Evolutionary conservation across 2,329 filamentous ascomycete genomes (phyloP).

Genomic region (Malbranchea cinnamomea): DNA sequence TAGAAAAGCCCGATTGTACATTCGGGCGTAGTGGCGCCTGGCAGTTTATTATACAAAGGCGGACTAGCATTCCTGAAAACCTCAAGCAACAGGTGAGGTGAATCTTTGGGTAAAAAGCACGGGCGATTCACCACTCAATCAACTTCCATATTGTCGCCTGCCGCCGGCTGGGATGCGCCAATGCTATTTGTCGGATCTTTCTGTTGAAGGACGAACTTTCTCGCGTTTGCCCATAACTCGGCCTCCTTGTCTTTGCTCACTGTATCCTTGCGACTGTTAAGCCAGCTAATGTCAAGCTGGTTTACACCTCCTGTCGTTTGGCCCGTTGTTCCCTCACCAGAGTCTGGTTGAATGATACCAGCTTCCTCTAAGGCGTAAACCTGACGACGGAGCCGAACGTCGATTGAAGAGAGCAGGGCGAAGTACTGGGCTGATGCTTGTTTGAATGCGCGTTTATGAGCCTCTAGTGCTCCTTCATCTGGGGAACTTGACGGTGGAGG

Average conservation of each 20-base stretch:
- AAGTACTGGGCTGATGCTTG: constrained; percentile 47
- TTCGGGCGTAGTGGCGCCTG: too few relatives aligned
- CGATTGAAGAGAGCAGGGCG: constrained; percentile 54
- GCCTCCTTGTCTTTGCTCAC: constrained; percentile 72
- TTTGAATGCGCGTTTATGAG: constrained; percentile 47
- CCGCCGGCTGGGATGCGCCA: too few relatives aligned
- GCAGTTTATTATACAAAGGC: too few relatives aligned
- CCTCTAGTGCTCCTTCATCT: constrained; percentile 24
- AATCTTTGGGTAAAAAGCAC: too few relatives aligned
- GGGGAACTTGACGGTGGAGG: constrained; percentile 13
- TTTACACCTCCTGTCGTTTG: constrained; percentile 27
- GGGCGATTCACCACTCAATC: too few relatives aligned
- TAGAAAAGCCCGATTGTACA: too few relatives aligned
- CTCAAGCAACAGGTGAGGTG: too few relatives aligned
- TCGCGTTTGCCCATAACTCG: constrained; percentile 57
- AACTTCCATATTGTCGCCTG: constrained; percentile 23
- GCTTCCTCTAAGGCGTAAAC: constrained; percentile 72
- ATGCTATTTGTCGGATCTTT: neutral
- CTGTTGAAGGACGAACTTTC: constrained; percentile 31
- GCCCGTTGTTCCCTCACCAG: constrained; percentile 16
- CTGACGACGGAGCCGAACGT: constrained; percentile 59
- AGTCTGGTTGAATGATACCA: constrained; percentile 46
- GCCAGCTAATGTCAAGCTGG: constrained; percentile 69
- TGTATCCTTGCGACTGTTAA: constrained; percentile 73
- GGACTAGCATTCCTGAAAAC: too few relatives aligned